These are phyloP conservation scores for Aphanomyces stellatus DNA, from an alignment of 352 stramenopile genomes.

Conservation along the genomic window DNA sequence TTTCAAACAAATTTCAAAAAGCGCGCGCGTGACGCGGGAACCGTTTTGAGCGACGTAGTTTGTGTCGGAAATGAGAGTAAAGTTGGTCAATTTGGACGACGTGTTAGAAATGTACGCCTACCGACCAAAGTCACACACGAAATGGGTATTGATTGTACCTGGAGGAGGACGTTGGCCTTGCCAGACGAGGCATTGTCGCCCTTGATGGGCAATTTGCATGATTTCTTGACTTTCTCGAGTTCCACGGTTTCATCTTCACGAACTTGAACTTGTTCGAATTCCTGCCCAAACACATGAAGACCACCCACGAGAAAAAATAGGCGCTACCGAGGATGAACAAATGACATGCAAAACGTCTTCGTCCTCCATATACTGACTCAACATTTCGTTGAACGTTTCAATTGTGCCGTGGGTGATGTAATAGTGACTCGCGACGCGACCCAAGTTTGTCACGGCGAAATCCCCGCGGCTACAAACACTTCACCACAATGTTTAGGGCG, in stretches of 20 bases:
- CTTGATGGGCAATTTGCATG: slow-evolving; percentile 85
- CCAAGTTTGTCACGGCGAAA: slow-evolving; percentile 94
- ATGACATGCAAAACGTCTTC: slow-evolving; percentile 12
- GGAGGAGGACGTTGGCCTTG: slow-evolving; percentile 97
- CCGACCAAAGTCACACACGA: slow-evolving; percentile 29
- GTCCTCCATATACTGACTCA: slow-evolving; percentile 55
- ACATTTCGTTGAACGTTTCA: slow-evolving; percentile 94
- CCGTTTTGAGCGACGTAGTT: slow-evolving; percentile 99
- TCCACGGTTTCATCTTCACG: slow-evolving; percentile 93
- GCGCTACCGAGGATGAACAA: slow-evolving; percentile 6
- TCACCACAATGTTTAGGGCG: slow-evolving; percentile 22
- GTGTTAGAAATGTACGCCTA: slow-evolving; percentile 71
- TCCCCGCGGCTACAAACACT: slow-evolving; percentile 49
- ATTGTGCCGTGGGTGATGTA: slow-evolving; percentile 99
- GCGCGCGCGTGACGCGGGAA: slow-evolving; percentile 91
- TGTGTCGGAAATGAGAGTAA: slow-evolving; percentile 98
- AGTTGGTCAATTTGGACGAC: slow-evolving; percentile 80
- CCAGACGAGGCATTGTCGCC: slow-evolving; percentile 88
- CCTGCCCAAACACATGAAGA: slow-evolving; percentile 68
- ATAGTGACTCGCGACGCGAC: slow-evolving; percentile 97
- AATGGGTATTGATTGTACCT: slow-evolving; percentile 28
- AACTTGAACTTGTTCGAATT: slow-evolving; percentile 96
- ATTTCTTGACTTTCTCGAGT: slow-evolving; percentile 85
- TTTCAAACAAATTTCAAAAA: slow-evolving; percentile 98
- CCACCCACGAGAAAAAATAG: not conserved